Base-by-base conservation (phyloP, 2,329 filamentous ascomycete species). In the Colletotrichum truncatum region DNA sequence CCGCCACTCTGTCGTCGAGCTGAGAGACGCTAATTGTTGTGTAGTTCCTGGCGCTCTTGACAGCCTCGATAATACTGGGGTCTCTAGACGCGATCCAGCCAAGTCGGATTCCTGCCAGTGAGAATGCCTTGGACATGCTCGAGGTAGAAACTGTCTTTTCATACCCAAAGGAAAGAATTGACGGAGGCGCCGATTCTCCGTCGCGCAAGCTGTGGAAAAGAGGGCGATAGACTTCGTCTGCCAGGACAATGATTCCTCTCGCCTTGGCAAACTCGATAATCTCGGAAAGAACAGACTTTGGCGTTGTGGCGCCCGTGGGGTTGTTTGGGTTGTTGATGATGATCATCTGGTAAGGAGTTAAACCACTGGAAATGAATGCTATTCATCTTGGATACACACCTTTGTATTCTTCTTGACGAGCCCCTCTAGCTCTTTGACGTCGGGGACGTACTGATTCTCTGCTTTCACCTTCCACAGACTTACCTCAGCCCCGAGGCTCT, bases 51-150 rank as follows among this genome's bases (percentile, higher is more conserved):
- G 89, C 89, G 14, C 80, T 77, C 8, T 89, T 88, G 67, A 92
- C 83, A 9, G 84, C 80, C 46, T 89, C 85, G 57, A 95, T 84
- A 62, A 97, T 83, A 0, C 80, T 78, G 4, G 74, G 73, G 75
- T 80, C 86, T 32, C 88, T 87, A 12, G 89, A 91, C 3, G 91
- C 92, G 62, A 95, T 84, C 94, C 94, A 97, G 23, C 94, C 94
- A 1, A 94, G 78, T 0, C 93, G 88, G 66, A 97, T 89, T 2
- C 93, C 93, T 1, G 93, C 92, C 3, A 97, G 80, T 2, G 91
- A 88, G 77, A 93, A 97, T 1, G 93, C 91, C 78, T 97, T 97
- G 21, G 91, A 95, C 82, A 97, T 88, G n/a, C 91, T 94, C 11
- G 93, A 91, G 0, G 92, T 96, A 9, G 88, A 88, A 26, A 97